Percentiles rank a stretch among this genome's conserved stretches.
Evolutionary conservation across 192 early-diverging fungal genomes (phyloP).

Genomic region (Dimargaris xerosporica): DNA sequence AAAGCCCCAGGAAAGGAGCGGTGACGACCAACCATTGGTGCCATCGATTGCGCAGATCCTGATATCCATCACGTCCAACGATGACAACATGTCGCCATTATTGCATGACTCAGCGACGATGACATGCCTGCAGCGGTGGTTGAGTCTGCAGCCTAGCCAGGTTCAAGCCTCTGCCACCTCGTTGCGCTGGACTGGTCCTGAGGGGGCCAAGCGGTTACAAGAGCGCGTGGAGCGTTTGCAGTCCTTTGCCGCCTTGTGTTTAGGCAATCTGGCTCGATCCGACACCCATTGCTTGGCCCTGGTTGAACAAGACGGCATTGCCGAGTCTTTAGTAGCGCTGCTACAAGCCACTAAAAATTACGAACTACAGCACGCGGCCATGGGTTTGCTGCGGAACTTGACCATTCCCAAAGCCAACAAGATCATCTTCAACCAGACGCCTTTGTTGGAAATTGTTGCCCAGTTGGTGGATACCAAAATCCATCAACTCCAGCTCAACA

Average conservation of each 20-base stretch:
- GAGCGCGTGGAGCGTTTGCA: conserved; percentile 3
- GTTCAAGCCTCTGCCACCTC: not conserved
- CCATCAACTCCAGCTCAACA: conserved; percentile 5
- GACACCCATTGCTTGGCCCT: not conserved
- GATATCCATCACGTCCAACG: conserved; percentile 4
- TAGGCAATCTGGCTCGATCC: conserved; percentile 6
- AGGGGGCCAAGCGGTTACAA: not conserved
- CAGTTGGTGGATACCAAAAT: conserved; percentile 7
- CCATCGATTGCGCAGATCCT: not conserved
- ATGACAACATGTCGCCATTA: not conserved
- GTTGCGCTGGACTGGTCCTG: not conserved
- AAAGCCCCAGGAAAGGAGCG: not conserved
- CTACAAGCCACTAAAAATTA: conserved; percentile 7
- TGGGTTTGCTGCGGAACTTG: conserved; percentile 6
- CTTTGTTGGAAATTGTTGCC: not conserved
- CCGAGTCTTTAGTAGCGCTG: not conserved
- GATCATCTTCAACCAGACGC: not conserved
- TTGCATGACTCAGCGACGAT: not conserved
- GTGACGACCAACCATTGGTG: no score
- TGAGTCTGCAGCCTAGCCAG: not conserved
- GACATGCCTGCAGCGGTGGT: not conserved
- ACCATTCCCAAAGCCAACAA: conserved; percentile 9
- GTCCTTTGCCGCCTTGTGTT: conserved; percentile 1
- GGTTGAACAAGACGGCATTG: not conserved
- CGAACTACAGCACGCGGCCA: conserved; percentile 2